Conservation (phyloP, 768 basidiomycete species). For the Trametes cinnabarina region DNA sequence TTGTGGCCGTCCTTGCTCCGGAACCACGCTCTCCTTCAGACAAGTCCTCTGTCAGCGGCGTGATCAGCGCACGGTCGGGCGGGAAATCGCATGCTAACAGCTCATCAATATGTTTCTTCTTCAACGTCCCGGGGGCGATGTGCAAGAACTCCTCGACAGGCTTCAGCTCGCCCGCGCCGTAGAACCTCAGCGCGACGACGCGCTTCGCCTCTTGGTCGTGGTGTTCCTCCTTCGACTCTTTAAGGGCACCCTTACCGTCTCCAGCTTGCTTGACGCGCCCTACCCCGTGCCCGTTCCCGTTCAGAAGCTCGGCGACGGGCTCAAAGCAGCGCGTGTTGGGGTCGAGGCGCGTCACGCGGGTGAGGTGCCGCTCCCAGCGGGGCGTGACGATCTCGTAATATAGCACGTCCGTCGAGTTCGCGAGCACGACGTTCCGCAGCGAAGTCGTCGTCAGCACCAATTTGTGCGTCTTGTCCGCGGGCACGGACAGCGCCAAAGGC, state of each 20-base stretch:
- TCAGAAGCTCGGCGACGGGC: conserved; percentile 33
- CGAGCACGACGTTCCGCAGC: conserved; percentile 37
- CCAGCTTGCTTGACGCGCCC: not conserved
- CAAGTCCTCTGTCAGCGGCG: conserved; percentile 2
- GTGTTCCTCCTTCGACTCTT: conserved; percentile 23
- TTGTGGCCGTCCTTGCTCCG: conserved; percentile 28
- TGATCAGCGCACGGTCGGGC: conserved; percentile 12
- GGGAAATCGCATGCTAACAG: not conserved
- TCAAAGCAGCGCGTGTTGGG: conserved; percentile 30
- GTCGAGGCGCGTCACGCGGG: conserved; percentile 36
- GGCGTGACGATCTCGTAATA: conserved; percentile 43
- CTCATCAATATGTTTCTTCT: conserved; percentile 8
- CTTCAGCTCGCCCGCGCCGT: conserved; percentile 26
- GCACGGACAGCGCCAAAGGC: not conserved
- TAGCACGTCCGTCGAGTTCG: conserved; percentile 37
- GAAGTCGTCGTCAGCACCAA: conserved; percentile 39
- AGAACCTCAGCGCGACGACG: conserved; percentile 32
- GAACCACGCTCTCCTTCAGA: conserved; percentile 24
- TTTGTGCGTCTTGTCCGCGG: conserved; percentile 15
- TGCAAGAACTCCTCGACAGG: conserved; percentile 33
- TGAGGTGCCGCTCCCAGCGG: conserved; percentile 35
- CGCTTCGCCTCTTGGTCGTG: conserved; percentile 25
- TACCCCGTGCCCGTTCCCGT: conserved; percentile 17
- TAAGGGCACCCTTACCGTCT: not conserved
- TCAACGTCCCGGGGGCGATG: not conserved